phyloP scores from a whole-genome alignment of 2,329 filamentous ascomycete genomes.

The Paracoccidioides lutzii region DNA sequence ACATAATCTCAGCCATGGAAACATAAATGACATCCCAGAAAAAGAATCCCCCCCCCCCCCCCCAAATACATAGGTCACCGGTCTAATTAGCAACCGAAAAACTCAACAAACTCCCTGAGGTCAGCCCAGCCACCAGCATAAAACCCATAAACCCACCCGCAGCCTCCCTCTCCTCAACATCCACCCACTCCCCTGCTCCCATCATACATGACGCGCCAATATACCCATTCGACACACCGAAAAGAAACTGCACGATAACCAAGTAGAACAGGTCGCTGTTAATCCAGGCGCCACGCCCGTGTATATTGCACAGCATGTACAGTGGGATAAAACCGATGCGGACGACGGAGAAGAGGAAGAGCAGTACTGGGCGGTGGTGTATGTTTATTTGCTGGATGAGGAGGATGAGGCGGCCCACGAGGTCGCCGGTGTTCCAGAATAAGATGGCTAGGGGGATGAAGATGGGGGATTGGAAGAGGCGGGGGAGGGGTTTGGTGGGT shows the following conservation, averaged over 20 bases:
- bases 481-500: conserved; percentile 34
- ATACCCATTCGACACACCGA: conserved; percentile 79
- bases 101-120: conserved; percentile 76
- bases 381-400: conserved; percentile 44
- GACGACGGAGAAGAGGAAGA: conserved; percentile 55
- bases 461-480: conserved; percentile 54
- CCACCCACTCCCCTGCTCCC: conserved; percentile 69
- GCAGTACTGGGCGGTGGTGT: conserved; percentile 47
- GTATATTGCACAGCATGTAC: conserved; percentile 81
- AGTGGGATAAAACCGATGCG: conserved; percentile 65
- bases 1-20: neutral
- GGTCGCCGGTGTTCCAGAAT: conserved; percentile 84
- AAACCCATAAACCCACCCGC: conserved; percentile 90
- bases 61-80: neutral
- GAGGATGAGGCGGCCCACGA: conserved; percentile 61
- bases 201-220: conserved; percentile 85
- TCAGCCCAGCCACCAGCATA: conserved; percentile 72
- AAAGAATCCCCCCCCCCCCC: no score
- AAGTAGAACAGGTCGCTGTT: conserved; percentile 81
- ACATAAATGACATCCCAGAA: neutral
- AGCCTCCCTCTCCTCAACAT: conserved; percentile 69
- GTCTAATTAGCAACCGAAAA: conserved; percentile 49
- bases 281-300: conserved; percentile 59
- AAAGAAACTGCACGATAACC: conserved; percentile 65
- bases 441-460: conserved; percentile 89